Evolutionary conservation across 2,329 filamentous ascomycete species (phyloP).

Genomic region (Hymenoscyphus linearis): DNA sequence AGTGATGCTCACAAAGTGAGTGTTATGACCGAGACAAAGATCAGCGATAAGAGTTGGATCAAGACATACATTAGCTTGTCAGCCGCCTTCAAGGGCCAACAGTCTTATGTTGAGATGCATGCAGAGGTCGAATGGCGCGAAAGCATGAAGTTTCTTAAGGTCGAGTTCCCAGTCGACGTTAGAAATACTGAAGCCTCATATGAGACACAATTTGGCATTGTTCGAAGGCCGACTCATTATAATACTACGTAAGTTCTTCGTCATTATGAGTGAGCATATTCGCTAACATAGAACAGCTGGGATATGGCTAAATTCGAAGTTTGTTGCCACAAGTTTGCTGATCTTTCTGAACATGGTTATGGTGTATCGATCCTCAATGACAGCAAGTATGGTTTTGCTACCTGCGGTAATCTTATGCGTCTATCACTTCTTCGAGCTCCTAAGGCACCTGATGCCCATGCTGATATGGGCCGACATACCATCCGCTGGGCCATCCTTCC

Average conservation of each 20-base stretch:
- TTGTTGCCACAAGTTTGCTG: constrained; percentile 91
- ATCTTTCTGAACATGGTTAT: constrained; percentile 81
- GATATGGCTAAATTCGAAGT: constrained; percentile 98
- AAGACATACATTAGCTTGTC: constrained; percentile 79
- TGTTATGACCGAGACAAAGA: constrained; percentile 76
- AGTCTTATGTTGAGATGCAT: constrained; percentile 69
- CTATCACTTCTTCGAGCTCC: constrained; percentile 79
- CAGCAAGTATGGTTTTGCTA: constrained; percentile 93
- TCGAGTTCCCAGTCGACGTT: constrained; percentile 92
- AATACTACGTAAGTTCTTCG: constrained; percentile 64
- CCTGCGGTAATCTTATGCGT: constrained; percentile 82
- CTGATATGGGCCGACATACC: constrained; percentile 85
- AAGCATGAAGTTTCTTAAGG: constrained; percentile 96
- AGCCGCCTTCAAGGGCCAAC: constrained; percentile 58
- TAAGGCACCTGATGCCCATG: constrained; percentile 88
- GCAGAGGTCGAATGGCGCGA: constrained; percentile 96
- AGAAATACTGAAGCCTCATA: constrained; percentile 90
- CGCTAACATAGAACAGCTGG: constrained; percentile 50
- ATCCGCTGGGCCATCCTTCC: constrained; percentile 91
- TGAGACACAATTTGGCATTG: constrained; percentile 89
- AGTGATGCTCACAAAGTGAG: constrained; percentile 70
- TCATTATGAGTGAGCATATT: not conserved
- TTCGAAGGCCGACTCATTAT: constrained; percentile 89
- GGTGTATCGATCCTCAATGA: constrained; percentile 93
- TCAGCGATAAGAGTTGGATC: constrained; percentile 81